Conservation (phyloP, 169 alveolate genomes). For the Plasmodium fragile region DNA sequence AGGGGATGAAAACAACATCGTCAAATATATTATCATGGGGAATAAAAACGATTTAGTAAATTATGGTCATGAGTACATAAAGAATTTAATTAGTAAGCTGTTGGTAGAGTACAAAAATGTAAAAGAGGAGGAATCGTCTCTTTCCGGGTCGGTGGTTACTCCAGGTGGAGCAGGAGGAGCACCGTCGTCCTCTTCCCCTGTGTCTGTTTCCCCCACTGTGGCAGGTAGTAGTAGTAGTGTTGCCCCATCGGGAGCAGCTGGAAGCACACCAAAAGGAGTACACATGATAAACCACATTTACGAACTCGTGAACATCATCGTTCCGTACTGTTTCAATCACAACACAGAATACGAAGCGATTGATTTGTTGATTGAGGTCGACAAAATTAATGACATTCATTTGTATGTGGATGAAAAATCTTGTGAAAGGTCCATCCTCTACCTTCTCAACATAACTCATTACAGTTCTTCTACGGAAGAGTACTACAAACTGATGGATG, state of each 20-base stretch:
- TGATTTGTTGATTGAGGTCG: constrained; percentile 89
- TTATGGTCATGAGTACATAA: constrained; percentile 73
- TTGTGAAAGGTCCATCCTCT: constrained; percentile 27
- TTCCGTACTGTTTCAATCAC: constrained; percentile 89
- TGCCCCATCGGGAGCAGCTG: neutral
- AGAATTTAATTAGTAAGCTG: constrained; percentile 49
- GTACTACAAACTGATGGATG: constrained; percentile 63
- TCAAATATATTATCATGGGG: constrained; percentile 49
- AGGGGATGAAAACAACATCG: constrained; percentile 72
- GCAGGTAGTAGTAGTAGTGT: neutral
- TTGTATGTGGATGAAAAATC: constrained; percentile 81
- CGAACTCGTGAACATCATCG: constrained; percentile 84
- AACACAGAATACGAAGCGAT: constrained; percentile 90
- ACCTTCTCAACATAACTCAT: constrained; percentile 7
- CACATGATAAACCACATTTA: constrained; percentile 33
- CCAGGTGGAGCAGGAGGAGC: constrained; percentile 5
- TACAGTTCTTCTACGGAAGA: constrained; percentile 66
- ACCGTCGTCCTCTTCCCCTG: neutral
- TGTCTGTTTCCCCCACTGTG: neutral
- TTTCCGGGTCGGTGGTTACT: neutral
- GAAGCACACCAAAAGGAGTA: neutral
- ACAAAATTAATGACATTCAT: constrained; percentile 82
- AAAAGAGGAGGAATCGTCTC: constrained; percentile 49
- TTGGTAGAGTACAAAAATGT: constrained; percentile 36
- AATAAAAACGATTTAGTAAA: constrained; percentile 49